A percentile compares a stretch with the other conserved stretches of the same genome.
These are phyloP conservation scores for Colletotrichum sp. DNA, from an alignment of 2,329 filamentous ascomycete genomes.

Conservation along the genomic window DNA sequence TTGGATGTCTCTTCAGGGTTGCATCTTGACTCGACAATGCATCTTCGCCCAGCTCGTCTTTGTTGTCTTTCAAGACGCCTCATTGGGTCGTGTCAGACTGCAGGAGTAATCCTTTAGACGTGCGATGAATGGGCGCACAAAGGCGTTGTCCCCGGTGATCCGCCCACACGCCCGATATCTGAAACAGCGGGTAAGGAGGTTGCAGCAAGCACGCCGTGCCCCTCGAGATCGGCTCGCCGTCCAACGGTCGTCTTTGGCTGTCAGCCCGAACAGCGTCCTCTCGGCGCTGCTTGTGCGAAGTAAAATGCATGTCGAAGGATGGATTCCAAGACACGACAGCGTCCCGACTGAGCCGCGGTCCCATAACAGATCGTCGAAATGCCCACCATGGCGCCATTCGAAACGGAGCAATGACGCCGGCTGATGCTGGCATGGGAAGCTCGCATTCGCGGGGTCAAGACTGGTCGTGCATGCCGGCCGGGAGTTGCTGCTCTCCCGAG, in stretches of 20 bases:
- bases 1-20: not conserved
- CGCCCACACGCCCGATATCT: conserved; percentile 15
- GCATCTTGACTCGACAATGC: not conserved
- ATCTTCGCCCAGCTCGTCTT: not conserved
- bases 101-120: not conserved
- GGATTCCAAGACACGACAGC: not conserved
- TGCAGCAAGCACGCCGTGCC: conserved; percentile 8
- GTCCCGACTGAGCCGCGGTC: not conserved
- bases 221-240: not conserved
- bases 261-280: not conserved
- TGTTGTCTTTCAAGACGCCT: not conserved
- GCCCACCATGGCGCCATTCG: not conserved
- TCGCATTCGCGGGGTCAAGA: not conserved
- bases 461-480: not conserved
- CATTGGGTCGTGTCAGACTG: not conserved
- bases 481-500: not conserved
- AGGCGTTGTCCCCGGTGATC: conserved; percentile 4
- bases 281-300: not conserved
- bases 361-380: conserved; percentile 7
- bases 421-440: not conserved
- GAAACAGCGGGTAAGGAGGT: conserved; percentile 19
- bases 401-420: not conserved
- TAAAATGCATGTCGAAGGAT: conserved; percentile 1
- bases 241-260: not conserved
- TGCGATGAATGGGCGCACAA: not conserved